Evolutionary conservation across 441 rosid species (phyloP).

Genomic region (Omphalea diandra): DNA sequence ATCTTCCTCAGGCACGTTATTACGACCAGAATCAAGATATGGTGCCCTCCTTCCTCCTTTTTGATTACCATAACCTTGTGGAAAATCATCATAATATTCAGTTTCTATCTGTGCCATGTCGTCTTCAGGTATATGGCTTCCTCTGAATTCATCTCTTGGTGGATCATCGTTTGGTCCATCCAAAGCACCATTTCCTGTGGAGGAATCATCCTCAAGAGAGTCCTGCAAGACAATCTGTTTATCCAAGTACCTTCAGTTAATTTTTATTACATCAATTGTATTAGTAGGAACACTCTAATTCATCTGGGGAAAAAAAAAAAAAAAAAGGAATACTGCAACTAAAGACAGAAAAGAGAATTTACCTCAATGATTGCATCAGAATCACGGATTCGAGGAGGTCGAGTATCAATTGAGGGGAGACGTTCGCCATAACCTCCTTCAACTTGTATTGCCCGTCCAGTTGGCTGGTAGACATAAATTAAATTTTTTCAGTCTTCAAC

Average conservation of each 20-base stretch:
- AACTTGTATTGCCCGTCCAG: conserved; percentile 97
- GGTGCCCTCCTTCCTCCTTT: conserved; percentile 43
- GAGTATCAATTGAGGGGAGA: conserved; percentile 81
- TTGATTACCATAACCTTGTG: conserved; percentile 37
- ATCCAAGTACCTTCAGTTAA: conserved; percentile 36
- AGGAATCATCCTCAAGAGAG: conserved; percentile 53
- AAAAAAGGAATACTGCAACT: conserved; percentile 20
- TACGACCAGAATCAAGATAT: conserved; percentile 33
- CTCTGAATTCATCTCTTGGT: conserved; percentile 37
- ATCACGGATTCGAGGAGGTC: conserved; percentile 88
- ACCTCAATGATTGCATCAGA: conserved; percentile 97
- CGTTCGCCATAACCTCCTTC: conserved; percentile 92
- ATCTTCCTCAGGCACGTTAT: conserved; percentile 49
- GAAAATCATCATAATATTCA: conserved; percentile 38
- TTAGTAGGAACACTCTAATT: background rate
- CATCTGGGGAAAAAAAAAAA: too few species aligned
- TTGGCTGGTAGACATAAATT: conserved; percentile 58
- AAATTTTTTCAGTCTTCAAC: conserved; percentile 14
- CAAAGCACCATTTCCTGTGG: conserved; percentile 38
- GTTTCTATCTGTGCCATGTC: conserved; percentile 28
- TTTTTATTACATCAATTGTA: conserved; percentile 19
- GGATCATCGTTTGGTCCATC: conserved; percentile 38
- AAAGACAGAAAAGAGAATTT: conserved; percentile 18
- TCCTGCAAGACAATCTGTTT: conserved; percentile 84
- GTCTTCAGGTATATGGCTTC: conserved; percentile 39